Conservation (phyloP, 129 eudicot genomes). For the Silybum marianum region DNA sequence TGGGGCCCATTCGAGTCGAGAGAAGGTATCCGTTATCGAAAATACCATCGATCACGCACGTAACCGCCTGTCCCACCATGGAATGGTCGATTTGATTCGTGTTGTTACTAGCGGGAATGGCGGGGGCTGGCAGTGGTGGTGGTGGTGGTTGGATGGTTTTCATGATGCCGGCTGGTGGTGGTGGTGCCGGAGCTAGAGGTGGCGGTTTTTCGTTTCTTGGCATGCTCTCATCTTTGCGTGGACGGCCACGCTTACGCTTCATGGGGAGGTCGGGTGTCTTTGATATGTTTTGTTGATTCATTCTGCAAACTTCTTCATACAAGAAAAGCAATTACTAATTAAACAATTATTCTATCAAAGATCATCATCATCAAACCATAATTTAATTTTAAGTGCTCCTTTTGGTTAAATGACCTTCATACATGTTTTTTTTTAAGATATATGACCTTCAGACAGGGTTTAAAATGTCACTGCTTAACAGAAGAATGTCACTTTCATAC, state of each 20-base stretch:
- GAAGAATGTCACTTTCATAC: neutral
- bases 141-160: slow-evolving; percentile 26
- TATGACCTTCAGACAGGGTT: neutral
- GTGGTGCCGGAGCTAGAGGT: slow-evolving; percentile 8
- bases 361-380: neutral
- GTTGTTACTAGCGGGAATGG: slow-evolving; percentile 23
- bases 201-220: slow-evolving; percentile 30
- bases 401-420: neutral
- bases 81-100: slow-evolving; percentile 23
- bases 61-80: slow-evolving; percentile 60
- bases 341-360: neutral
- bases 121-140: neutral
- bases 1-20: slow-evolving; percentile 57
- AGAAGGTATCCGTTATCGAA: slow-evolving; percentile 82
- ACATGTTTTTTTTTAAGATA: neutral
- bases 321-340: neutral
- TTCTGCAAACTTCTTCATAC: slow-evolving; percentile 29
- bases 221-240: slow-evolving; percentile 68
- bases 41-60: slow-evolving; percentile 71
- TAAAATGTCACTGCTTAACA: neutral
- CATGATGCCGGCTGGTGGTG: slow-evolving; percentile 5
- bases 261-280: slow-evolving; percentile 43
- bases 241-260: slow-evolving; percentile 94
- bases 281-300: slow-evolving; percentile 54
- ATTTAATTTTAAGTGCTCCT: neutral